Evolutionary conservation across 768 basidiomycete genomes (phyloP), one percentile per base, ranked within the genome.

Genomic region (Phlegmacium glaucopus): DNA sequence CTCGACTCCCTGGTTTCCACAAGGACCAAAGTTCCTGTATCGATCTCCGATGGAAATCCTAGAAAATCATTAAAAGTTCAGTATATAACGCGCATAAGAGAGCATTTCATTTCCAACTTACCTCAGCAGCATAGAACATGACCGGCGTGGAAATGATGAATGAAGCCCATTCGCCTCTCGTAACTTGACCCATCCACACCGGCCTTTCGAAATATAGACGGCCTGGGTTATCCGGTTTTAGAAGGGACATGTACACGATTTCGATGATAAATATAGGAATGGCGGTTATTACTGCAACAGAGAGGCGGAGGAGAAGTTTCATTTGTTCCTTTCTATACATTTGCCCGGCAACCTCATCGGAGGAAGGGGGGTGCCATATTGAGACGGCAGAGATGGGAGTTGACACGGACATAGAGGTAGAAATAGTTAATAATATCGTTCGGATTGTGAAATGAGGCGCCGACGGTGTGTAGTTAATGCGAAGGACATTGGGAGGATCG

Each of bases 241-340:
- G 71, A 18, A 93, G 68, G 26, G 73, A 76, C 85, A 87, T 88
- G 56, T 80, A 89, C 9, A 90, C 81, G 44, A 92, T 77, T 1
- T 78, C 84, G 51, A 93, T 80, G 50, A 92, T 68, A 61, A 94
- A 86, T 0, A 88, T 83, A 0, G 90, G 90, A 38, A 93, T 76
- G n/a, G 86, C 82, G 36, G 81, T 67, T 32, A 85, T 39, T 16
- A 85, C 52, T 1, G 87, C 71, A 44, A 85, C 72, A 9, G 77
- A 25, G 6, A 89, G 75, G 32, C 83, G 81, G 5, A 52, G 52
- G 9, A 87, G 70, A 2, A 90, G 66, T 0, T 63, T 56, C 2
- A 63, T 65, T 48, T 74, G 78, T 61, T 91, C 90, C 15, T 60
- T 72, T 15, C 61, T 61, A 51, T 83, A 86, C 65, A 86, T 79